Conservation (phyloP, 495 filamentous ascomycete species). For the Xylaria flabelliformis region DNA sequence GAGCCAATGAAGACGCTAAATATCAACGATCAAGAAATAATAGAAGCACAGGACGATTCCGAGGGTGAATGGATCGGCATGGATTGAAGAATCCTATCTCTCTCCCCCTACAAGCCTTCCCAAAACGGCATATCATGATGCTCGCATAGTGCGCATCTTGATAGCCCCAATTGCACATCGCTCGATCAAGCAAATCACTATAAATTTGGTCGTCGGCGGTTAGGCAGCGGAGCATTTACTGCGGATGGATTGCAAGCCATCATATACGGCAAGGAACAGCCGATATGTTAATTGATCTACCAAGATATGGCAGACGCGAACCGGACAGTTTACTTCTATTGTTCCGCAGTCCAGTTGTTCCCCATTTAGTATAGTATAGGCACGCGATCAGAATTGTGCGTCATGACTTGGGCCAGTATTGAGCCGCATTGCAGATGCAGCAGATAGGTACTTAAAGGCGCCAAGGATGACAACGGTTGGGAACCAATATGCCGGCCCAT, state of each 20-base stretch:
- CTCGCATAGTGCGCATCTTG: background rate
- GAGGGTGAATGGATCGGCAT: constrained; percentile 63
- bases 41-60: constrained; percentile 41
- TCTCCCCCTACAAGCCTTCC: background rate
- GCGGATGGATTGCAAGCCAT: background rate
- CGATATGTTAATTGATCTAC: background rate
- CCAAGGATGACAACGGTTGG: background rate
- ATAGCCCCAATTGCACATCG: background rate
- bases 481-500: background rate
- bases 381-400: background rate
- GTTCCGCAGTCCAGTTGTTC: background rate
- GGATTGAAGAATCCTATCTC: constrained; percentile 45
- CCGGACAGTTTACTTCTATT: background rate
- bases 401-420: background rate
- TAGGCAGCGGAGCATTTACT: background rate
- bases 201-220: background rate
- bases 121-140: background rate
- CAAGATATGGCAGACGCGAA: background rate
- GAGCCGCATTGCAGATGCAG: constrained; percentile 1
- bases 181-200: background rate
- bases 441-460: no score
- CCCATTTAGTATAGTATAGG: background rate
- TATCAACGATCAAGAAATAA: constrained; percentile 36
- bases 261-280: background rate
- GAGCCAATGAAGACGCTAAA: constrained; percentile 35